Conservation (phyloP, 1,139 yeast genomes). For the Dujonia santamariae region DNA sequence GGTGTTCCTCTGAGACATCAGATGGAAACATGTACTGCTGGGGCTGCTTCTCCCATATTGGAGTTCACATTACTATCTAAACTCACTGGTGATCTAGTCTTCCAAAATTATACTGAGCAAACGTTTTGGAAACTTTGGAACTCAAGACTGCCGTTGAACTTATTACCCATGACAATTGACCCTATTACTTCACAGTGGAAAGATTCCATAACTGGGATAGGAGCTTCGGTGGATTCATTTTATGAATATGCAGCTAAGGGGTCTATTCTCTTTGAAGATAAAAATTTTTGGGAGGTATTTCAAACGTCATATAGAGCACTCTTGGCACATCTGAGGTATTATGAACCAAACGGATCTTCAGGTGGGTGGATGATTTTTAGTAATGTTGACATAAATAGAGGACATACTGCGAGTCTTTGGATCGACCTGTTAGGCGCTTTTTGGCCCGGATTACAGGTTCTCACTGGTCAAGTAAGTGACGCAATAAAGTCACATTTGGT, state of each 20-base stretch:
- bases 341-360: conserved; percentile 12
- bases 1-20: conserved; percentile 41
- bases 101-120: conserved; percentile 57
- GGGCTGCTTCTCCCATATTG: conserved; percentile 77
- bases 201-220: conserved; percentile 71
- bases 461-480: conserved; percentile 69
- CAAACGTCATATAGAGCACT: conserved; percentile 57
- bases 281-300: conserved; percentile 59
- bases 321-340: conserved; percentile 33
- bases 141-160: conserved; percentile 55
- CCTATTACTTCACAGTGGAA: conserved; percentile 56
- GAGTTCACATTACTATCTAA: conserved; percentile 75
- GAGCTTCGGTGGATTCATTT: conserved; percentile 92
- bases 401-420: conserved; percentile 59
- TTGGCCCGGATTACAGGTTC: conserved; percentile 80
- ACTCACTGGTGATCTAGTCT: conserved; percentile 70
- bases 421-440: conserved; percentile 85
- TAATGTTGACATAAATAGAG: conserved; percentile 56
- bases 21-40: conserved; percentile 78
- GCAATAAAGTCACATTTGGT: conserved; percentile 63
- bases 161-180: conserved; percentile 77
- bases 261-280: conserved; percentile 69
- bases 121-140: conserved; percentile 76
- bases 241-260: conserved; percentile 86
- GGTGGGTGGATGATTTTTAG: conserved; percentile 54